Evolutionary conservation across 768 basidiomycete genomes (phyloP), one percentile per base, ranked within the genome.

Genomic region (Suillus tomentosus): DNA sequence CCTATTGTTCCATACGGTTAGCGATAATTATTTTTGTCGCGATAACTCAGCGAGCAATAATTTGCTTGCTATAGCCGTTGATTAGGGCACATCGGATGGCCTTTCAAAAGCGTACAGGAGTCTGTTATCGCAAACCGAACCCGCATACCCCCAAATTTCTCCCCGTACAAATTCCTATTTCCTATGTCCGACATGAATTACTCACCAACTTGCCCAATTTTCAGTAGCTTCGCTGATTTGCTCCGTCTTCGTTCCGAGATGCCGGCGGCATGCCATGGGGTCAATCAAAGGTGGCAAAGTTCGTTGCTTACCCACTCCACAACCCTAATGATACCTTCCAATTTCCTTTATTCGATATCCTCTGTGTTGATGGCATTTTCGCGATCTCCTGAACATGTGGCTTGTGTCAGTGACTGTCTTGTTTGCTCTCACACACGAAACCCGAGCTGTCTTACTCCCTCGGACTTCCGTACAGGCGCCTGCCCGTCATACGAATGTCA

Each of bases 11-110:
- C 53, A 50, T 47, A 31, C 56, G 53, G 58, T 63, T 68, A 65
- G 60, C 63, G 40, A 50, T 27, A 48, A 65, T 65, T 70, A 75
- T 76, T 74, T 71, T 74, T 70, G 68, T 55, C 64, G 37, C 56
- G 60, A 54, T 63, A 60, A 34, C 27, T 42, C 64, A 48, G 48
- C 51, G 40, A 65, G 61, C 40, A 45, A 56, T 60, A 19, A 6
- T 55, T 61, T 40, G 15, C 51, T 61, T 45, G 19, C 31, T 27
- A 5, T 47, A 57, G 11, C 56, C 34, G 9, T 62, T 47, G 56
- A 68, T 36, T 51, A 17, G 19, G 24, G 65, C 62, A 66, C 67
- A 65, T 68, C 63, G 60, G 9, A 43, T 48, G 27, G 14, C 24
- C 43, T 24, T 55, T 36, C 60, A 24, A 43, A 24, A 19, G 51